phyloP scores from a whole-genome alignment of 768 basidiomycete species.

The Amanita subjunquillea region DNA sequence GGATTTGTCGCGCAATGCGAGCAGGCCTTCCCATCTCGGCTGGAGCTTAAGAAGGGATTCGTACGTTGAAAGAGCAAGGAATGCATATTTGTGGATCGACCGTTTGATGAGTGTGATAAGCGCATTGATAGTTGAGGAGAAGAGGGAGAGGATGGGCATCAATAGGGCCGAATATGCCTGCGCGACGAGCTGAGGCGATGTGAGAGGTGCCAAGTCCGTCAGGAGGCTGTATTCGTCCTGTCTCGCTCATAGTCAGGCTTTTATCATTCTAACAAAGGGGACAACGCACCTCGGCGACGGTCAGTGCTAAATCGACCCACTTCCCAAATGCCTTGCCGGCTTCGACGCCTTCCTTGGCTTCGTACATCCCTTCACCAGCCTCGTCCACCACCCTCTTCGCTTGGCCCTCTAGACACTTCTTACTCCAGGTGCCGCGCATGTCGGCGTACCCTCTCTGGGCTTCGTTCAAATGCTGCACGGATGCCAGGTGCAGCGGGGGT shows the following conservation, averaged over 20 bases:
- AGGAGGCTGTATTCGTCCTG: constrained; percentile 60
- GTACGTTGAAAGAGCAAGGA: constrained; percentile 69
- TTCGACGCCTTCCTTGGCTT: constrained; percentile 52
- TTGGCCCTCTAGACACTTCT: constrained; percentile 63
- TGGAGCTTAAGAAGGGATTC: constrained; percentile 47
- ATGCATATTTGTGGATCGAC: constrained; percentile 67
- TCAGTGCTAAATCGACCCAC: constrained; percentile 59
- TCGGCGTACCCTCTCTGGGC: constrained; percentile 79
- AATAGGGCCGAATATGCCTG: constrained; percentile 55
- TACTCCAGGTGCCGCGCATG: constrained; percentile 75
- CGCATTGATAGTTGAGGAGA: constrained; percentile 54
- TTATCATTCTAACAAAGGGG: too few relatives aligned
- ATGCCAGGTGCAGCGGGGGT: constrained; percentile 67
- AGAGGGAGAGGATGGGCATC: constrained; percentile 52
- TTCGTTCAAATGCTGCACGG: constrained; percentile 53
- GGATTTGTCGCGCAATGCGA: constrained; percentile 39
- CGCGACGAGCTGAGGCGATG: constrained; percentile 35
- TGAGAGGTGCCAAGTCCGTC: constrained; percentile 51
- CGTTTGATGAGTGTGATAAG: constrained; percentile 62
- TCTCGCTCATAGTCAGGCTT: too few relatives aligned
- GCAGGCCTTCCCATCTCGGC: constrained; percentile 56
- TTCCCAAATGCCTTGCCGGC: constrained; percentile 63
- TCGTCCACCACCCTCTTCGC: constrained; percentile 56
- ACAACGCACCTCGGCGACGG: constrained; percentile 38
- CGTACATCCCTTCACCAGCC: constrained; percentile 24